Conservation (phyloP, 306 rosid species). For the Cotoneaster glaucophyllus region DNA sequence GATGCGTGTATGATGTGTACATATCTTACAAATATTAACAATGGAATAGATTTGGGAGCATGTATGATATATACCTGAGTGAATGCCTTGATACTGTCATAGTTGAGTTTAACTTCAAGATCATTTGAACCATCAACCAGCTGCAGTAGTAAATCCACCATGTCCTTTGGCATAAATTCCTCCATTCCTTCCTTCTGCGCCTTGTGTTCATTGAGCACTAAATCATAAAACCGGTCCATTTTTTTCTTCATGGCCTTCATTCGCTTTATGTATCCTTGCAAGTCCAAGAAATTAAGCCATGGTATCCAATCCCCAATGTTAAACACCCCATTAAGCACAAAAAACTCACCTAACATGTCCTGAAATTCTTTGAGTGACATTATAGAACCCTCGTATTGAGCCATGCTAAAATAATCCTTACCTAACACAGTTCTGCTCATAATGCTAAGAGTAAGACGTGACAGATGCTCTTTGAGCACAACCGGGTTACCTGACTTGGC, state of each 20-base stretch:
- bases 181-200: conserved; percentile 1
- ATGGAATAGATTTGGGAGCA: too few species aligned
- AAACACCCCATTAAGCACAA: conserved; percentile 16
- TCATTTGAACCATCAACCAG: conserved; percentile 19
- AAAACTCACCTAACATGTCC: conserved; percentile 17
- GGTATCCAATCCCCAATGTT: conserved; percentile 36
- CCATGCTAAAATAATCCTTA: conserved; percentile 11
- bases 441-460: conserved; percentile 2
- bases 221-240: conserved; percentile 7
- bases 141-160: conserved; percentile 24
- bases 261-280: conserved; percentile 25
- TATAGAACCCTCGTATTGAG: background rate
- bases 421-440: conserved; percentile 26
- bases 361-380: conserved; percentile 9
- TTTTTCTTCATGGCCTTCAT: conserved; percentile 27
- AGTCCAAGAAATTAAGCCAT: conserved; percentile 23
- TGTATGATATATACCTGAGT: conserved; percentile 7
- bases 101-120: conserved; percentile 15
- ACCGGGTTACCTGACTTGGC: conserved; percentile 4
- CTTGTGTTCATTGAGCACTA: conserved; percentile 18
- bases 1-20: too few species aligned
- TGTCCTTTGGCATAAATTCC: conserved; percentile 15
- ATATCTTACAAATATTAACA: too few species aligned
- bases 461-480: conserved; percentile 11
- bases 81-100: conserved; percentile 19